phyloP scores from a whole-genome alignment of 73 alveolate genomes.

The Uronychia binucleata region DNA sequence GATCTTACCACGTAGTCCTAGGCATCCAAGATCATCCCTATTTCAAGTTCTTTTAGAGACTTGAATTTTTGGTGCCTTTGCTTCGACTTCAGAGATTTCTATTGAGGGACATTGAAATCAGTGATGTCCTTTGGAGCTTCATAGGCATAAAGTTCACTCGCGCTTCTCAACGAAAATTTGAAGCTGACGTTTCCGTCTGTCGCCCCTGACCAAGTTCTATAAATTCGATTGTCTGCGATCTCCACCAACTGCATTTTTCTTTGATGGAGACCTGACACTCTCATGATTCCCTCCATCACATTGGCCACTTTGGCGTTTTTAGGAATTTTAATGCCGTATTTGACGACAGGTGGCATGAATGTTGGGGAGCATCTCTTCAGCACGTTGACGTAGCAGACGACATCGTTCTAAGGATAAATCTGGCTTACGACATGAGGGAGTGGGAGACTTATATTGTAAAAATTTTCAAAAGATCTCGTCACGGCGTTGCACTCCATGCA shows the following conservation, averaged over 20 bases:
- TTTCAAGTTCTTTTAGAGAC: conserved; percentile 23
- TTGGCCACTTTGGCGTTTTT: conserved; percentile 38
- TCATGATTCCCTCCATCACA: conserved; percentile 21
- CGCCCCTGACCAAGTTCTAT: conserved; percentile 20
- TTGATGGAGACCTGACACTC: conserved; percentile 19
- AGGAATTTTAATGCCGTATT: conserved; percentile 37
- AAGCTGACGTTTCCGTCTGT: conserved; percentile 4
- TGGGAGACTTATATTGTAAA: conserved; percentile 40
- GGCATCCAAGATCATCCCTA: conserved; percentile 50
- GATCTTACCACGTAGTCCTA: conserved; percentile 15
- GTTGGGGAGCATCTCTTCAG: conserved; percentile 15
- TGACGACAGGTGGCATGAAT: conserved; percentile 26
- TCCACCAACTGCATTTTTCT: conserved; percentile 35
- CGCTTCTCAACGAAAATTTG: conserved; percentile 14
- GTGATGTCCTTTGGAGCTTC: conserved; percentile 12
- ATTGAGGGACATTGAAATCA: conserved; percentile 21
- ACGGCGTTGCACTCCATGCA: conserved; percentile 35
- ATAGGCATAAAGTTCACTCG: conserved; percentile 26
- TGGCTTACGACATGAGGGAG: conserved; percentile 27
- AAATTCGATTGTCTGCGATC: conserved; percentile 14
- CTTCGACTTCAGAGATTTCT: background rate
- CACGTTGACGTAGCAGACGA: conserved; percentile 27
- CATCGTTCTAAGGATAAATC: conserved; percentile 2
- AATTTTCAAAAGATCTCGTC: conserved; percentile 46
- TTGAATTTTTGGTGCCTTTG: conserved; percentile 6